Conservation (phyloP, 108 stramenopile species). For the Nitzschia putrida region DNA sequence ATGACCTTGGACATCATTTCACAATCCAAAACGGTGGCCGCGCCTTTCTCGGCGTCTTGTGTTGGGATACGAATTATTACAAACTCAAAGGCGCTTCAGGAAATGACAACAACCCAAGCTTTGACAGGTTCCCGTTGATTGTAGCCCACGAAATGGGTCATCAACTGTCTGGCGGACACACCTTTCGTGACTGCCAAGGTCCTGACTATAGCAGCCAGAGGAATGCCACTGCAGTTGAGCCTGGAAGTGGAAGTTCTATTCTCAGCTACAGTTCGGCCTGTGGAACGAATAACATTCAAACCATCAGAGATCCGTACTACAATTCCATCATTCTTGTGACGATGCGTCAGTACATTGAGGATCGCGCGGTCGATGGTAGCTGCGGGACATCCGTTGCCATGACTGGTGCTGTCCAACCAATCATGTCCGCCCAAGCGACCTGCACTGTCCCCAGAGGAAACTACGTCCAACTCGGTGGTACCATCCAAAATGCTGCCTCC, state of each 20-base stretch:
- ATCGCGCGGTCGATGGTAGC: background rate
- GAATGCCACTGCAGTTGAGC: background rate
- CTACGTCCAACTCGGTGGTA: slow-evolving; percentile 8
- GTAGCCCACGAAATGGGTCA: no score
- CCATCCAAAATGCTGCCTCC: background rate
- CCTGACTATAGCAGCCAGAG: background rate
- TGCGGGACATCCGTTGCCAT: no score
- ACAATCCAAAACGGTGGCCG: background rate
- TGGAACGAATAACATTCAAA: background rate
- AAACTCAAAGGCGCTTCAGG: background rate
- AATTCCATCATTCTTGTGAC: background rate
- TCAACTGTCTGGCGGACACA: no score
- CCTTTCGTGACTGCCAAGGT: background rate
- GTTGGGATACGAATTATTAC: background rate
- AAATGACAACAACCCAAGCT: no score
- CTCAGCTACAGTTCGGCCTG: background rate
- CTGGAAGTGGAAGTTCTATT: slow-evolving; percentile 5
- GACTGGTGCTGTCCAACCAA: no score
- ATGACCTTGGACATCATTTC: background rate
- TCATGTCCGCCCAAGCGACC: no score
- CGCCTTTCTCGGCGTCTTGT: background rate
- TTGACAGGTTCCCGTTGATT: no score
- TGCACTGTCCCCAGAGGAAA: slow-evolving; percentile 13
- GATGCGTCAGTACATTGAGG: background rate
- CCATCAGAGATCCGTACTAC: background rate